Percentiles rank a stretch among this genome's conserved stretches.
Conservation (phyloP, 176 grass and related monocot genomes). For the Musa itinerans region DNA sequence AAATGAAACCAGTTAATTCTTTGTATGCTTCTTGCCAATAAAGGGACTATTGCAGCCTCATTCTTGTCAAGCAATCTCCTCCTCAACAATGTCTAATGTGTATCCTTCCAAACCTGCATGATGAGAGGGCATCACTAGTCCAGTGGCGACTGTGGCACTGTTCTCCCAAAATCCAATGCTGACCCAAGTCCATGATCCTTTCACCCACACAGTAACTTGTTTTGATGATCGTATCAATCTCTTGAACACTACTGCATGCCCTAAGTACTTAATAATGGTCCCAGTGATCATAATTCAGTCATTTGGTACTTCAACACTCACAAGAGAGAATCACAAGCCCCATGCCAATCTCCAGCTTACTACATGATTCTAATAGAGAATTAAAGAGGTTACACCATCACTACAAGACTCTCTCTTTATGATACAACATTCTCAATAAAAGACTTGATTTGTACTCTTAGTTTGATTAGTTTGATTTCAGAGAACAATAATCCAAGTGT, state of each 20-base stretch:
- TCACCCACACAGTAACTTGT: background rate
- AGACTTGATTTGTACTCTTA: no score
- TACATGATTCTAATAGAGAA: no score
- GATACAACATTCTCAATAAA: no score
- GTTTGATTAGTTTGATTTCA: no score
- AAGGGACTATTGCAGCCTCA: background rate
- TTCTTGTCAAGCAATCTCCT: background rate
- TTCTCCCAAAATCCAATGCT: background rate
- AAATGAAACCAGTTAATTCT: background rate
- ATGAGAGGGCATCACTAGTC: background rate
- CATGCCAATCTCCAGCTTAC: no score
- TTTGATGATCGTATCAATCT: background rate
- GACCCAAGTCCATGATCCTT: background rate
- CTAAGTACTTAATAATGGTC: background rate
- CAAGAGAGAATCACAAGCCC: no score
- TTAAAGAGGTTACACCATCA: no score
- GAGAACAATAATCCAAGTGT: no score
- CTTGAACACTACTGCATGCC: background rate
- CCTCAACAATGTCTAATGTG: background rate
- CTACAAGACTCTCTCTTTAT: no score
- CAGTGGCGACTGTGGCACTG: no score
- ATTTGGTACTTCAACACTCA: background rate
- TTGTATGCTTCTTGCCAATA: background rate
- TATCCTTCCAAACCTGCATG: background rate
- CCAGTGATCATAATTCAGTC: no score